Percentiles rank a stretch among this genome's conserved stretches.
Conservation (phyloP, 2,329 filamentous ascomycete species). For the Pseudogymnoascus sp. region DNA sequence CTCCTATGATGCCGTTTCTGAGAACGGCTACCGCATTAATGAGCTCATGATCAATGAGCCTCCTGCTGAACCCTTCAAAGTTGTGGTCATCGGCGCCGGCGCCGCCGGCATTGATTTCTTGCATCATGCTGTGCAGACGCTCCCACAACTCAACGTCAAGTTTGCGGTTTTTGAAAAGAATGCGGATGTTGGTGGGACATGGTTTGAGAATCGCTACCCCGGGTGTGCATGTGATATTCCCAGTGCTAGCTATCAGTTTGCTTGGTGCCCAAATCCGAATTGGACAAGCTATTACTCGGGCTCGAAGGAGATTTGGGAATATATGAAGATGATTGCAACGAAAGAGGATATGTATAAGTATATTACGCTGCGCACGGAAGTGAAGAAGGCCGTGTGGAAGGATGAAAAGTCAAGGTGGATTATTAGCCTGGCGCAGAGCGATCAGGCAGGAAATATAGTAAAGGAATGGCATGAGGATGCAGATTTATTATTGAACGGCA, state of each 20-base stretch:
- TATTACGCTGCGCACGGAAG: constrained; percentile 35
- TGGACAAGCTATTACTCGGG: constrained; percentile 27
- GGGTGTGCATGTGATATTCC: constrained; percentile 47
- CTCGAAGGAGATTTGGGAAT: constrained; percentile 24
- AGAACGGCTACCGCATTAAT: background rate
- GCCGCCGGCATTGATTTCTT: background rate
- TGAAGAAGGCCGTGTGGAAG: constrained; percentile 36
- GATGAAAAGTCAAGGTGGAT: constrained; percentile 34
- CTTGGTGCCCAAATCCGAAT: constrained; percentile 17
- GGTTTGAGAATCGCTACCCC: constrained; percentile 47
- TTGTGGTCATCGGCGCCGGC: background rate
- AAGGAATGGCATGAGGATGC: background rate
- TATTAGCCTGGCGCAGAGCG: constrained; percentile 17
- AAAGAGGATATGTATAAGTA: constrained; percentile 32
- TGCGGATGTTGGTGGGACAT: constrained; percentile 42
- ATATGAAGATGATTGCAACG: constrained; percentile 28
- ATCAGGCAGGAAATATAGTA: background rate
- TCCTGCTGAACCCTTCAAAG: background rate
- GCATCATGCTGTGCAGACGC: background rate
- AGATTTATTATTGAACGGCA: background rate
- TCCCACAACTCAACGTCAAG: background rate
- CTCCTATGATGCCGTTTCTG: background rate
- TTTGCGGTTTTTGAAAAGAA: constrained; percentile 34
- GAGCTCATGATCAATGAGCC: background rate
- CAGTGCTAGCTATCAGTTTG: constrained; percentile 42